Evolutionary conservation across 352 stramenopile genomes (phyloP).

Genomic region (Globisporangium sylvaticum): DNA sequence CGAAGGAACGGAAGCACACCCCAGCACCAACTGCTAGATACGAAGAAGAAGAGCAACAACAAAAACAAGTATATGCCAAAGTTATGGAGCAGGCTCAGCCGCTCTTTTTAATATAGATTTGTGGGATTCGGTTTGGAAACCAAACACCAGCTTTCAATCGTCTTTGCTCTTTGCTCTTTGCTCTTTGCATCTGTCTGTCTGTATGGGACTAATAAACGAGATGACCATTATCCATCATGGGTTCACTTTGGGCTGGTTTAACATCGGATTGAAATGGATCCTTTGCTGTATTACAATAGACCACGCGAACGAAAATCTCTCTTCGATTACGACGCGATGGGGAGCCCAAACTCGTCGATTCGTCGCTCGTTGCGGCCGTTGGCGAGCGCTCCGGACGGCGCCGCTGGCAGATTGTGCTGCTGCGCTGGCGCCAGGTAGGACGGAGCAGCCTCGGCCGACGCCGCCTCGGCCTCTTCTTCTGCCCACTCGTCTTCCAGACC

Average conservation of each 20-base stretch:
- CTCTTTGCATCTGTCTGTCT: not conserved
- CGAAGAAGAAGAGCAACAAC: not conserved
- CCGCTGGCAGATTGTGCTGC: slow-evolving; percentile 55
- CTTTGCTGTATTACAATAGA: slow-evolving; percentile 2
- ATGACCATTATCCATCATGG: too few species aligned
- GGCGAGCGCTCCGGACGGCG: slow-evolving; percentile 43
- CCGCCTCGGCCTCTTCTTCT: slow-evolving; percentile 57
- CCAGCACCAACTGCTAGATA: not conserved
- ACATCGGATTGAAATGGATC: not conserved
- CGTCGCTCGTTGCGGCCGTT: slow-evolving; percentile 19
- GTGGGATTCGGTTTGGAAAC: slow-evolving; percentile 12
- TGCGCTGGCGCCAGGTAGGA: slow-evolving; percentile 59
- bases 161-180: too few species aligned
- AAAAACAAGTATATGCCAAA: slow-evolving; percentile 14
- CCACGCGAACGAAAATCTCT: not conserved
- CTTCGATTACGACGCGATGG: slow-evolving; percentile 24
- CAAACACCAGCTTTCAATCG: not conserved
- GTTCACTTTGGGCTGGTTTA: not conserved
- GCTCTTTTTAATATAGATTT: slow-evolving; percentile 18
- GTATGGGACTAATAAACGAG: not conserved
- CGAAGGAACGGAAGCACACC: not conserved
- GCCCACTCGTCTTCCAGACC: slow-evolving; percentile 93
- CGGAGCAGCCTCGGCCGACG: slow-evolving; percentile 41
- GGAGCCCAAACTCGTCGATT: slow-evolving; percentile 78
- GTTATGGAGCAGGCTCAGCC: not conserved